phyloP scores from a whole-genome alignment of 768 basidiomycete genomes.

The Mycena rebaudengoi region DNA sequence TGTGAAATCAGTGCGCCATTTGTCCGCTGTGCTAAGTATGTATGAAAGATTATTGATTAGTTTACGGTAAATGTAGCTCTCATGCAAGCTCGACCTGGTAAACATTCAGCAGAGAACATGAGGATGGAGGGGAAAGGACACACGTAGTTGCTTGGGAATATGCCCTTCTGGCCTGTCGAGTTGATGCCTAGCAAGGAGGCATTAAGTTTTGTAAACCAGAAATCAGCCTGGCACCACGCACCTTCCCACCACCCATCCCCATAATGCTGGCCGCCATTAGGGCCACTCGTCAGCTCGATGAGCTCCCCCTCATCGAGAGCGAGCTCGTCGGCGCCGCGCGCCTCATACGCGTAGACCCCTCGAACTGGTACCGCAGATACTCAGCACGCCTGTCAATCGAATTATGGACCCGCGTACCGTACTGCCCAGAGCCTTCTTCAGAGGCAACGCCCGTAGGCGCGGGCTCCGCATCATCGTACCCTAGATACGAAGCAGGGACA shows the following conservation, averaged over 20 bases:
- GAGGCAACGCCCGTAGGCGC: constrained; percentile 24
- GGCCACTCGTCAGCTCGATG: constrained; percentile 70
- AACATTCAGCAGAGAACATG: constrained; percentile 29
- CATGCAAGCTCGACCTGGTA: constrained; percentile 59
- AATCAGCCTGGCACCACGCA: constrained; percentile 36
- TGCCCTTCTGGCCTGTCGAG: constrained; percentile 69
- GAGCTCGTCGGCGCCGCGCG: constrained; percentile 79
- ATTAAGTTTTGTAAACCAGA: constrained; percentile 21
- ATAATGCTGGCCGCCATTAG: constrained; percentile 69
- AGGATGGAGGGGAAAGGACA: constrained; percentile 18
- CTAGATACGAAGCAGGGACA: constrained; percentile 82
- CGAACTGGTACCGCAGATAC: constrained; percentile 66
- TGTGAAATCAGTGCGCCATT: no score
- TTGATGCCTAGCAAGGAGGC: constrained; percentile 60
- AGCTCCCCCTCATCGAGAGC: constrained; percentile 66
- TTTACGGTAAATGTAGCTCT: no score
- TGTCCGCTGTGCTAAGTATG: no score
- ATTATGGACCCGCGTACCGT: constrained; percentile 53
- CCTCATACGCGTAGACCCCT: constrained; percentile 81
- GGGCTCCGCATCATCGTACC: constrained; percentile 37
- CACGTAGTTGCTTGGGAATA: constrained; percentile 92
- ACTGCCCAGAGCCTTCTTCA: constrained; percentile 50
- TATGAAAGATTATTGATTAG: no score
- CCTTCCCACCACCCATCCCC: constrained; percentile 92
- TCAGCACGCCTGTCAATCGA: constrained; percentile 6